phyloP scores from a whole-genome alignment of 129 eudicot genomes.

The Erigeron canadensis region DNA sequence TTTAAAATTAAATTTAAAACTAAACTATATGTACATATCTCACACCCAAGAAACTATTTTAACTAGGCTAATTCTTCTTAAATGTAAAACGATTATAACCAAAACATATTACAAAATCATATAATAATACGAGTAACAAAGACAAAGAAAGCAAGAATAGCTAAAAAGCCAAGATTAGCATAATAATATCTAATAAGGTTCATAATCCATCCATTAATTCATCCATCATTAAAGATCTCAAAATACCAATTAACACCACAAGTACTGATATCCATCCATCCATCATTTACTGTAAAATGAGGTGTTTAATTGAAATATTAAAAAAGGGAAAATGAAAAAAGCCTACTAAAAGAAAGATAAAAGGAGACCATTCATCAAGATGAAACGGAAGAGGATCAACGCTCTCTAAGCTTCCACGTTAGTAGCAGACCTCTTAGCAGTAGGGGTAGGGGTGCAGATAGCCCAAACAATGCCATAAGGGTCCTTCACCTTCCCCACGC shows the following conservation, averaged over 20 bases:
- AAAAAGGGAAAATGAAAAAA: neutral
- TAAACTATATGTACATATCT: too few relatives aligned
- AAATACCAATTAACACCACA: slow-evolving; percentile 29
- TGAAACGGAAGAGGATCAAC: neutral
- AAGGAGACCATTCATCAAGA: neutral
- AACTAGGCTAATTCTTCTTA: too few relatives aligned
- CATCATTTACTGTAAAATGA: slow-evolving; percentile 26
- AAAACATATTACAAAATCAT: neutral
- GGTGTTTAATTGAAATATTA: slow-evolving; percentile 21
- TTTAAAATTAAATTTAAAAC: too few relatives aligned
- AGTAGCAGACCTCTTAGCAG: slow-evolving; percentile 32
- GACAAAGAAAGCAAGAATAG: too few relatives aligned
- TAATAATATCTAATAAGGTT: neutral
- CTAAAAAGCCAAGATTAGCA: slow-evolving; percentile 18
- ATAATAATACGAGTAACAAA: neutral
- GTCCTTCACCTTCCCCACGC: slow-evolving; percentile 74
- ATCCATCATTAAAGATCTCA: slow-evolving; percentile 11
- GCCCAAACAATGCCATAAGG: slow-evolving; percentile 76
- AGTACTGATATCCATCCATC: slow-evolving; percentile 7
- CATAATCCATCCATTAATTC: slow-evolving; percentile 11
- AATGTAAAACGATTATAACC: neutral
- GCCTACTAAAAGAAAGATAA: slow-evolving; percentile 15
- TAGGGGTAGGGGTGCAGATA: slow-evolving; percentile 47
- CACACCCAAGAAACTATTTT: too few relatives aligned
- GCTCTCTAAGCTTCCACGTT: slow-evolving; percentile 48